Conservation (phyloP, 2,329 filamentous ascomycete genomes). For the Chalara sp. region DNA sequence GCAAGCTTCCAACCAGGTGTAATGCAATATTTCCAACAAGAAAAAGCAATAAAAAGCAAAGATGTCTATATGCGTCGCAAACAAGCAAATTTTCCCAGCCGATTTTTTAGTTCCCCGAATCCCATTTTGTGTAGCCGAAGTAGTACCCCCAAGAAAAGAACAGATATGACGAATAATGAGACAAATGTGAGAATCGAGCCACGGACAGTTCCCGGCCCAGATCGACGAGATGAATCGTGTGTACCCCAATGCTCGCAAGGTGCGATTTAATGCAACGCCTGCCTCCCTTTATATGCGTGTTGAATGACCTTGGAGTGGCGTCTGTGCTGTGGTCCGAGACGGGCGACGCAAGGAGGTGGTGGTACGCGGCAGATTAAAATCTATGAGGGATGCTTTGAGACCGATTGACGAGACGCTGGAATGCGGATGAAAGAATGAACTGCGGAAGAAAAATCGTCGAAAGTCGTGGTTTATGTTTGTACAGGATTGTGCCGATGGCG, state of each 20-base stretch:
- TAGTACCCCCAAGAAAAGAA: conserved; percentile 1
- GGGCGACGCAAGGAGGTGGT: conserved; percentile 8
- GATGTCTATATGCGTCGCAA: conserved; percentile 18
- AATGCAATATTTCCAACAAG: not conserved
- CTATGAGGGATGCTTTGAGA: conserved; percentile 1
- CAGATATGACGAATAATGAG: not conserved
- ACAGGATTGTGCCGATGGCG: conserved; percentile 11
- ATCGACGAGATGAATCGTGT: not conserved
- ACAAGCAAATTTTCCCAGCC: conserved; percentile 17
- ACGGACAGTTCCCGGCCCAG: not conserved
- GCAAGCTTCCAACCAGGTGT: not conserved
- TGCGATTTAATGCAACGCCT: conserved; percentile 10
- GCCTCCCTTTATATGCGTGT: not conserved
- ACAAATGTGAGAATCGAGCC: not conserved
- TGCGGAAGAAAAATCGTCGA: conserved; percentile 20
- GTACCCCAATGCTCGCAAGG: not conserved
- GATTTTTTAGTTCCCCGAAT: conserved; percentile 10
- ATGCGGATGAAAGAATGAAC: conserved; percentile 15
- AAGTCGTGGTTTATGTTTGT: conserved; percentile 17
- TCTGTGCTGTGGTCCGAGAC: conserved; percentile 22
- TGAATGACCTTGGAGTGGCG: not conserved
- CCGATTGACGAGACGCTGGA: conserved; percentile 9
- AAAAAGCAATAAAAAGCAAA: conserved; percentile 5
- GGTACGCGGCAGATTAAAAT: not conserved
- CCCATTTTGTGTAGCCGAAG: conserved; percentile 18